These are phyloP conservation scores for Colletotrichum brevisporum DNA, from an alignment of 2,329 filamentous ascomycete genomes.

Conservation along the genomic window DNA sequence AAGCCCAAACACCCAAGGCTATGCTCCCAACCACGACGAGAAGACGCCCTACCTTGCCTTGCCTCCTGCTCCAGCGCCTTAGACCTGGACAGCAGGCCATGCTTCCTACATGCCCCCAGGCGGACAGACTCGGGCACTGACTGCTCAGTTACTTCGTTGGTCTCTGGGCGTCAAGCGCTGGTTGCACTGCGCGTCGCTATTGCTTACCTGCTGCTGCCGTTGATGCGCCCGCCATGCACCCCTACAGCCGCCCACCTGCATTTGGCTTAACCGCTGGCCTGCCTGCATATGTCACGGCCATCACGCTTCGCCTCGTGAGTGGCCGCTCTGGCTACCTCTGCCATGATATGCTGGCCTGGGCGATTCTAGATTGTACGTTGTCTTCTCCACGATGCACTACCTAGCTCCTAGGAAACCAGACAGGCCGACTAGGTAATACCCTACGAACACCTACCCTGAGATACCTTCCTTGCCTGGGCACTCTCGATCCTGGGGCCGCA, in stretches of 20 bases:
- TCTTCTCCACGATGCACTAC: slow-evolving; percentile 24
- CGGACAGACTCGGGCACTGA: not conserved
- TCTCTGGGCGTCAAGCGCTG: not conserved
- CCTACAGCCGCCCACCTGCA: slow-evolving; percentile 13
- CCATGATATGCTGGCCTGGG: not conserved
- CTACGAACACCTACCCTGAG: too few species aligned
- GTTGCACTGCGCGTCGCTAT: slow-evolving; percentile 33
- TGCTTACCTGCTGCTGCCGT: slow-evolving; percentile 32
- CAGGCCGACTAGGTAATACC: slow-evolving; percentile 3
- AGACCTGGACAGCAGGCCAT: not conserved
- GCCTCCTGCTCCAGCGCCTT: too few species aligned
- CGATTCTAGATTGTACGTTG: not conserved
- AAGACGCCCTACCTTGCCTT: not conserved
- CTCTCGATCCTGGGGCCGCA: slow-evolving; percentile 26
- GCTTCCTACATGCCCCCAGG: not conserved
- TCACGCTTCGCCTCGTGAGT: slow-evolving; percentile 12
- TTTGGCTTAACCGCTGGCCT: slow-evolving; percentile 21
- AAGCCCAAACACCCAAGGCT: not conserved
- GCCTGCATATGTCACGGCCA: slow-evolving; percentile 31
- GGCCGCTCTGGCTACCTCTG: not conserved
- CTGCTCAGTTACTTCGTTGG: not conserved
- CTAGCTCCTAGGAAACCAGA: not conserved
- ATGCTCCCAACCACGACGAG: not conserved
- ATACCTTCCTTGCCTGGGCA: slow-evolving; percentile 1
- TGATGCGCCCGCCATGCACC: slow-evolving; percentile 8